Percentiles rank a stretch among this genome's conserved stretches.
These are phyloP conservation scores for Coniferiporia sulphurascens DNA, from an alignment of 1,284 basidiomycete species.

Conservation along the genomic window DNA sequence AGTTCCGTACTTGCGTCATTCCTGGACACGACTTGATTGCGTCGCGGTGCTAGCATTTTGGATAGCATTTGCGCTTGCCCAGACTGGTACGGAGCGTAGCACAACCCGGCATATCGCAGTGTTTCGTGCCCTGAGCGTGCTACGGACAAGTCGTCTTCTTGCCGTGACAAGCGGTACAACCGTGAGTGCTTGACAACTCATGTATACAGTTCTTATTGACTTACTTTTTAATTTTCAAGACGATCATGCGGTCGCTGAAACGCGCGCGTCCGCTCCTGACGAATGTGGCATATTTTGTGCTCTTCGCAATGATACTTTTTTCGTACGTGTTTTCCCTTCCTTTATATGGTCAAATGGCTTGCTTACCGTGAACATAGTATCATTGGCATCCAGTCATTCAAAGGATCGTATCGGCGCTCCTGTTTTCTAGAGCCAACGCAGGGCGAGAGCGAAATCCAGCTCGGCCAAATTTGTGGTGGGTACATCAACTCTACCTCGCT, in stretches of 20 bases:
- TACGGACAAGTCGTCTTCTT: constrained; percentile 80
- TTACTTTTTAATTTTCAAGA: constrained; percentile 39
- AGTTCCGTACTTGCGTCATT: constrained; percentile 86
- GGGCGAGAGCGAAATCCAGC: constrained; percentile 43
- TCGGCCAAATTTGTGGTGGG: constrained; percentile 73
- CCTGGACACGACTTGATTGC: constrained; percentile 91
- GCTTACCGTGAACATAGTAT: constrained; percentile 45
- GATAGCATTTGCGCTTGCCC: constrained; percentile 72
- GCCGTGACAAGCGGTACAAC: constrained; percentile 91
- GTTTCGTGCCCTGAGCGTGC: constrained; percentile 87
- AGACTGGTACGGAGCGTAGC: constrained; percentile 58
- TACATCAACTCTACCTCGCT: constrained; percentile 59
- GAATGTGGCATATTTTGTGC: constrained; percentile 85
- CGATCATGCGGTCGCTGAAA: constrained; percentile 93
- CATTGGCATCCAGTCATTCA: constrained; percentile 88
- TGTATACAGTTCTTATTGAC: not conserved
- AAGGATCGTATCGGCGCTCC: constrained; percentile 71
- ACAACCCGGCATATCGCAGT: constrained; percentile 72
- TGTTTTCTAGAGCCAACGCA: constrained; percentile 51
- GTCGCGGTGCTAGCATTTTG: constrained; percentile 78
- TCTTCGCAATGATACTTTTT: constrained; percentile 89
- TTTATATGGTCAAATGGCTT: not conserved
- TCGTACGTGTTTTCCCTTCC: constrained; percentile 48
- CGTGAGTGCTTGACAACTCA: constrained; percentile 37
- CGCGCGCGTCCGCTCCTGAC: constrained; percentile 84